These are phyloP conservation scores for Colletotrichum sp. DNA, from an alignment of 2,329 filamentous ascomycete genomes.

Conservation along the genomic window DNA sequence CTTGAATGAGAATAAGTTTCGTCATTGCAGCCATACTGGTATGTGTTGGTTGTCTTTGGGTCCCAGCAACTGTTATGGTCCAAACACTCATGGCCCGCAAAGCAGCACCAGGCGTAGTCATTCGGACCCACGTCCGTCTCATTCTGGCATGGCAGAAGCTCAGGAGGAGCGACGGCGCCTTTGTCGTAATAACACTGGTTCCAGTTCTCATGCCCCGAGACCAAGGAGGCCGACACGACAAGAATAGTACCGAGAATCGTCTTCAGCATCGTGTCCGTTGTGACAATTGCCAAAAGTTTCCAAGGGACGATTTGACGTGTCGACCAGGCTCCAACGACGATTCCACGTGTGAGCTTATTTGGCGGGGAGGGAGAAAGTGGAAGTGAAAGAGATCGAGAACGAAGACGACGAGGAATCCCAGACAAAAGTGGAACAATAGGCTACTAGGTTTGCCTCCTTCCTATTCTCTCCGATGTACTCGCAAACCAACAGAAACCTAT, in stretches of 20 bases:
- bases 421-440: not conserved
- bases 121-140: not conserved
- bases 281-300: fast-evolving
- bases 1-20: not conserved
- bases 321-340: not conserved
- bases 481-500: not conserved
- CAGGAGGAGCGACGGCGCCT: not conserved
- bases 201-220: not conserved
- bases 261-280: not conserved
- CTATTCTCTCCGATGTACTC: not conserved
- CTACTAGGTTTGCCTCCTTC: not conserved
- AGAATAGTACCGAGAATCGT: not conserved
- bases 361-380: not conserved
- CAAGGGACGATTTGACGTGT: fast-evolving
- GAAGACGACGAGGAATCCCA: not conserved
- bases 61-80: constrained; percentile 1
- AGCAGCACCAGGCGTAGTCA: constrained; percentile 1
- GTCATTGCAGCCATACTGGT: constrained; percentile 18
- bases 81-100: constrained; percentile 4
- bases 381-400: not conserved
- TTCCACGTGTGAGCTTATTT: not conserved
- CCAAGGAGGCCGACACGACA: not conserved
- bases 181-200: constrained; percentile 7
- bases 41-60: not conserved
- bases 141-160: not conserved